These are phyloP conservation scores for Leccinum broughii DNA, from an alignment of 768 basidiomycete species.

Conservation along the genomic window DNA sequence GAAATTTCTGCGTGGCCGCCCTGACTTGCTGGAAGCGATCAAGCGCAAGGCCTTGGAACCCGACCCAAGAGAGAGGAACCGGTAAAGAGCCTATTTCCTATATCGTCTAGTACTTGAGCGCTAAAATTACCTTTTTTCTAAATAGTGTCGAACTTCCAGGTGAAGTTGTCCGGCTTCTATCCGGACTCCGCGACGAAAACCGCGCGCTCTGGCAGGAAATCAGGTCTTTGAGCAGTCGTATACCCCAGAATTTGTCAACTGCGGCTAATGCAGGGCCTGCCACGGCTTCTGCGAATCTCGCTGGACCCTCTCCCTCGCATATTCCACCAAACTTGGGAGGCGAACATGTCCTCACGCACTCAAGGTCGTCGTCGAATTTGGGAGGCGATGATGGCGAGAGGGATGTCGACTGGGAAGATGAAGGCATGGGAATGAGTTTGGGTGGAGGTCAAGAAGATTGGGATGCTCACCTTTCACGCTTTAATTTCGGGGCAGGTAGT, in stretches of 20 bases:
- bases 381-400: constrained; percentile 28
- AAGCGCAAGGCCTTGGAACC: constrained; percentile 85
- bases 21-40: constrained; percentile 82
- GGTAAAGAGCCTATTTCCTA: constrained; percentile 17
- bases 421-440: constrained; percentile 17
- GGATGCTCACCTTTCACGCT: constrained; percentile 21
- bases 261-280: constrained; percentile 2
- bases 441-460: constrained; percentile 26
- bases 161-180: constrained; percentile 57
- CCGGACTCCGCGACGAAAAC: constrained; percentile 73
- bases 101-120: background rate
- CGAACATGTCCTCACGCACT: constrained; percentile 23
- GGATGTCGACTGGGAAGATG: constrained; percentile 32
- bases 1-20: constrained; percentile 79
- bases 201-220: constrained; percentile 51
- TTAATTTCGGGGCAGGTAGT: constrained; percentile 12
- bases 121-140: constrained; percentile 29
- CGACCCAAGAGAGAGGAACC: constrained; percentile 52
- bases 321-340: constrained; percentile 13
- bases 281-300: constrained; percentile 9
- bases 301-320: constrained; percentile 5
- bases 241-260: constrained; percentile 19
- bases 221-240: constrained; percentile 19
- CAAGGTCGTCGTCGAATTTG: constrained; percentile 31
- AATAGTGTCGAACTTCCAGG: constrained; percentile 75